Conservation (phyloP, 352 stramenopile species). For the Globisporangium carolinianum region DNA sequence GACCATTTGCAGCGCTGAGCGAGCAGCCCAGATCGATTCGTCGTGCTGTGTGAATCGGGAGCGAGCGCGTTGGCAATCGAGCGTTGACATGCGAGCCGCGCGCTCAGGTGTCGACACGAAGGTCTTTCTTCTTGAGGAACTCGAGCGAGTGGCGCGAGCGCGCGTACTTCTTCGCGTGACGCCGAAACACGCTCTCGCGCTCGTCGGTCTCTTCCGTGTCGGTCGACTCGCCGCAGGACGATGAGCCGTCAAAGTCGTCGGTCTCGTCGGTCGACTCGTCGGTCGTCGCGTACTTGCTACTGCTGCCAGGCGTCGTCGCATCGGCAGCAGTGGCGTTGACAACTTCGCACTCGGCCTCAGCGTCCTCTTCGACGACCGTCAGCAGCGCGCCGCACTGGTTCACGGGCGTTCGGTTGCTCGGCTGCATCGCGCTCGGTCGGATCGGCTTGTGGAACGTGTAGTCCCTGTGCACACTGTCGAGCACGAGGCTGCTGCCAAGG, state of each 20-base stretch:
- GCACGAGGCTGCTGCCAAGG: conserved; percentile 48
- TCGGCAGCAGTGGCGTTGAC: conserved; percentile 6
- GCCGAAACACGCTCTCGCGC: conserved; percentile 40
- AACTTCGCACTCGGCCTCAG: conserved; percentile 18
- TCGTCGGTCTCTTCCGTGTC: conserved; percentile 30
- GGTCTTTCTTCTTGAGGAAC: conserved; percentile 42
- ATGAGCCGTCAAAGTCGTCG: conserved; percentile 14
- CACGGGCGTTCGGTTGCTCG: conserved; percentile 37
- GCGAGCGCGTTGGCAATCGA: too few relatives aligned
- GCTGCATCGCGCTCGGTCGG: conserved; percentile 34
- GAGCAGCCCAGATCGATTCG: too few relatives aligned
- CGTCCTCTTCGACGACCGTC: conserved; percentile 54
- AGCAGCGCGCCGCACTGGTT: conserved; percentile 55
- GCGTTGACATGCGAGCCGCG: too few relatives aligned
- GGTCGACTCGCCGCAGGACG: conserved; percentile 27
- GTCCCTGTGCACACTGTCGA: conserved; percentile 41
- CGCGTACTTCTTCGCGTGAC: conserved; percentile 52
- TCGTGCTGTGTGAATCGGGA: too few relatives aligned
- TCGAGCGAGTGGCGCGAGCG: conserved; percentile 42
- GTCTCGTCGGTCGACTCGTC: conserved; percentile 30
- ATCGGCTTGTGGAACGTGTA: conserved; percentile 55
- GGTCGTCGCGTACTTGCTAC: conserved; percentile 9
- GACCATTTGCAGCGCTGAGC: too few relatives aligned
- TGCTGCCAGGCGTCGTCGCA: conserved; percentile 6
- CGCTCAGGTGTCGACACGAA: neutral